Base-by-base conservation (phyloP, 768 basidiomycete species). In the Termitomyces sp. region DNA sequence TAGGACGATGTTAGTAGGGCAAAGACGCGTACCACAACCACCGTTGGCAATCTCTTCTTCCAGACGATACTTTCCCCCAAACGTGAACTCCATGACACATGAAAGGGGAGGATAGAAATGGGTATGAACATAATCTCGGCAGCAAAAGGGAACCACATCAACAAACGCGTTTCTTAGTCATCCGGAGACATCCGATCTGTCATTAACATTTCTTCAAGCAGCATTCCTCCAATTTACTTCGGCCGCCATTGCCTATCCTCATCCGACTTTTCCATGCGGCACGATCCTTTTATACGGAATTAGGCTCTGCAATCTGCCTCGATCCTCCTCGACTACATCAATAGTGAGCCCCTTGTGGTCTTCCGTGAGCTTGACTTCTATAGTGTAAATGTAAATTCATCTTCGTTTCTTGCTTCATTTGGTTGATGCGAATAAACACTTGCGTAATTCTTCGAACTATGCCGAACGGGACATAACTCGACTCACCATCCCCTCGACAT, bases 21-120 rank as follows among this genome's bases (percentile, higher is more conserved):
- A 22, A 32, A 20, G 8, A 16, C 36, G 74, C 82, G 57, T 52
- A 88, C 86, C 86, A 71, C 89, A 91, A 28, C 89, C 89, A 24
- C 89, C 89, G 61, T 84, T 87, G 16, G 87, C 89, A 63, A 91
- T 86, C 72, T 89, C 88, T 65, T 90, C 86, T 67, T 88, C 88
- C 38, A 90, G 76, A 58, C 83, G 80, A 70, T 90, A 90, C 66
- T 89, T 89, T 46, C 88, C 88, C 55, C 85, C 89, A 64, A 90
- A 87, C 9, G 75, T 79, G 61, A 70, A 67, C 48, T 75, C 73
- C 71, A 73, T 75, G 63, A 45, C 28, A 20, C 35, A 42, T 53
- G 24, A 52, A 52, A 35, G 52, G 32, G 20, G 48, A 35, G 36
- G 40, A 47, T 47, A 30, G 51, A 33, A 50, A 45, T 40, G 22